Base-by-base conservation (phyloP, 495 filamentous ascomycete genomes). In the Clohesyomyces aquaticus region DNA sequence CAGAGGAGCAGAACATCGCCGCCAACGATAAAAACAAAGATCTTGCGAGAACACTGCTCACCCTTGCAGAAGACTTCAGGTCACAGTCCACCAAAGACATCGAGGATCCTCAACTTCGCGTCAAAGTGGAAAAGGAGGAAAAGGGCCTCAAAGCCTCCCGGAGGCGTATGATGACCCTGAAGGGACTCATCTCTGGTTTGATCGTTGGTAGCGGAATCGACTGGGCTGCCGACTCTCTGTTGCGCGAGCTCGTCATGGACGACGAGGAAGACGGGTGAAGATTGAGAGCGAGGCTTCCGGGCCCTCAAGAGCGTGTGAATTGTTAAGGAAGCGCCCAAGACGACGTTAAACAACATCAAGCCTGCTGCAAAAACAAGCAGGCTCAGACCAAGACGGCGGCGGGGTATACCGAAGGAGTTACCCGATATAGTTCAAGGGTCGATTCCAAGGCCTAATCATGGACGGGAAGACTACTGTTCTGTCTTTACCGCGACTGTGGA, bases 151-250 rank as follows among this genome's bases (percentile, higher is more conserved):
- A 79, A 64, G 75, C 74, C 16, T 84, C 82, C 61, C 82, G 81
- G 63, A 82, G 85, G 46, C 77, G 78, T 67, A 90, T 88, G 87
- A 85, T 85, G 53, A 82, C 85, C 38, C 84, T 93, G 77, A 92
- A 93, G 75, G 87, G 81, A 41, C 82, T 90, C 25, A 80, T 87
- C 12, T 88, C 86, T 56, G 89, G 85, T 3, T 80, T 90, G 38
- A 82, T 96, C 29, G 90, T 87, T 22, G 90, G 88, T 6, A 96
- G 91, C 73, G 92, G 91, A 45, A 76, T 94, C 32, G 84, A 96
- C 66, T 96, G 92, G 92, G 85, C 83, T 21, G 78, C 84, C 48
- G 85, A 96, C 73, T 82, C 85, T 42, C 79, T 77, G 54, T 78
- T 96, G 56, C 77, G 84, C 61, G 84, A 83, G 49, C 77, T 94